Conservation (phyloP, 345 rosid species). For the Populus deltoides region DNA sequence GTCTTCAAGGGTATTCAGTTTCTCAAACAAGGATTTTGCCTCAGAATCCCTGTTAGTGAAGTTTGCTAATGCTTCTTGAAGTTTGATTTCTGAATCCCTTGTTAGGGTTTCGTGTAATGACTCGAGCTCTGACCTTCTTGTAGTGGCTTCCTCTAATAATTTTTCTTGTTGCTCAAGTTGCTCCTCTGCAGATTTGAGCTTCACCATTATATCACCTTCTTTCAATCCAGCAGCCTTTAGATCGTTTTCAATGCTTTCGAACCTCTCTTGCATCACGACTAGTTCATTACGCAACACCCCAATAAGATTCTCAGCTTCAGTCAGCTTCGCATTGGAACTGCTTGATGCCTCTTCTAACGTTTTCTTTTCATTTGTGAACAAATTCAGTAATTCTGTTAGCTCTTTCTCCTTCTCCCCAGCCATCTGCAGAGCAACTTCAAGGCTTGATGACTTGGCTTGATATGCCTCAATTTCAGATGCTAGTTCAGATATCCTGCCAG, state of each 20-base stretch:
- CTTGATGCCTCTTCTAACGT: constrained; percentile 55
- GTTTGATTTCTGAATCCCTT: constrained; percentile 62
- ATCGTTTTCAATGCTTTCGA: constrained; percentile 62
- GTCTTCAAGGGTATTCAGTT: constrained; percentile 55
- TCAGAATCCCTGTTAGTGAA: constrained; percentile 70
- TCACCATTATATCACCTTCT: constrained; percentile 60
- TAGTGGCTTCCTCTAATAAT: constrained; percentile 52
- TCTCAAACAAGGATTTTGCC: constrained; percentile 62
- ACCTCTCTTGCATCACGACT: constrained; percentile 53
- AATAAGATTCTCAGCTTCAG: constrained; percentile 67
- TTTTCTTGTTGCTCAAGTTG: constrained; percentile 53
- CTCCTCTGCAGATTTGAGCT: constrained; percentile 77
- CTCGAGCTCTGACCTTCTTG: constrained; percentile 61
- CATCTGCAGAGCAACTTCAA: constrained; percentile 60
- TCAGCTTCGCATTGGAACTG: constrained; percentile 47
- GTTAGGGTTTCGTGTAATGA: constrained; percentile 49
- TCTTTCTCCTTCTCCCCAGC: constrained; percentile 66
- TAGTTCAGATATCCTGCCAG: constrained; percentile 56
- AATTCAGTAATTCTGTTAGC: constrained; percentile 49
- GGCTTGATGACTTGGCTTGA: constrained; percentile 63
- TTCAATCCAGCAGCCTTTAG: constrained; percentile 59
- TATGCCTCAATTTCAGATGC: constrained; percentile 68
- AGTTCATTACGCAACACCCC: constrained; percentile 68
- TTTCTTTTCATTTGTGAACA: constrained; percentile 62
- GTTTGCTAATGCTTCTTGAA: constrained; percentile 55